phyloP scores from a whole-genome alignment of 768 basidiomycete genomes.

The Punctularia strigosozonata region DNA sequence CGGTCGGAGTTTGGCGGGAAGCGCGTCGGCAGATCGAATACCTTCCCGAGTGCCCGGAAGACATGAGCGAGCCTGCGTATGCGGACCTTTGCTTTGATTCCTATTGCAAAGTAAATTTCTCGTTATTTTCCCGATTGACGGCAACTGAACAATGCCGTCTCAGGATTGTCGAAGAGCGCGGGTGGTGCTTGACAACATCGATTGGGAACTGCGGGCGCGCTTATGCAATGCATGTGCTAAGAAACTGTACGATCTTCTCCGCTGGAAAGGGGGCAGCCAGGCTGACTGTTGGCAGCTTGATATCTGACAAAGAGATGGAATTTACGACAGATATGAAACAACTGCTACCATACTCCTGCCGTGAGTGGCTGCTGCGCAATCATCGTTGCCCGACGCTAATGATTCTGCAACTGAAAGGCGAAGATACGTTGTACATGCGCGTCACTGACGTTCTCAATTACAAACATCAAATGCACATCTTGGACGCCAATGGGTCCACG shows the following conservation, averaged over 20 bases:
- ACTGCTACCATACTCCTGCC: too few species aligned
- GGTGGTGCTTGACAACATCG: background rate
- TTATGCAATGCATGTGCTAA: background rate
- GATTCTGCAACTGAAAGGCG: too few species aligned
- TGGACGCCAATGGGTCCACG: too few species aligned
- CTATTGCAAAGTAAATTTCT: conserved; percentile 20
- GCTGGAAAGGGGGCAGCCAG: too few species aligned
- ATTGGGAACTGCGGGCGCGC: background rate
- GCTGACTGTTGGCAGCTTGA: too few species aligned
- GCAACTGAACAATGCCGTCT: background rate
- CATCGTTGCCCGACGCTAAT: too few species aligned
- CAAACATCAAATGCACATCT: too few species aligned
- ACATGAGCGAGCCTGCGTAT: conserved; percentile 21
- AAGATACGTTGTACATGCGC: too few species aligned
- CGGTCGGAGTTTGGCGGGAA: conserved; percentile 22
- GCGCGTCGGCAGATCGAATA: conserved; percentile 14
- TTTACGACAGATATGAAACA: too few species aligned
- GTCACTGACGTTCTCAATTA: too few species aligned
- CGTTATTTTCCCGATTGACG: background rate
- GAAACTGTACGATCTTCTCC: background rate
- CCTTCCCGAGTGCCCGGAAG: conserved; percentile 17
- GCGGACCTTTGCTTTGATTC: conserved; percentile 24
- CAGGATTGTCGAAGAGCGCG: background rate
- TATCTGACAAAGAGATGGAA: too few species aligned
- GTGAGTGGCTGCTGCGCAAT: too few species aligned